These are phyloP conservation scores for Cutaneotrichosporon mucoides DNA, from an alignment of 1,284 basidiomycete species.

Conservation along the genomic window DNA sequence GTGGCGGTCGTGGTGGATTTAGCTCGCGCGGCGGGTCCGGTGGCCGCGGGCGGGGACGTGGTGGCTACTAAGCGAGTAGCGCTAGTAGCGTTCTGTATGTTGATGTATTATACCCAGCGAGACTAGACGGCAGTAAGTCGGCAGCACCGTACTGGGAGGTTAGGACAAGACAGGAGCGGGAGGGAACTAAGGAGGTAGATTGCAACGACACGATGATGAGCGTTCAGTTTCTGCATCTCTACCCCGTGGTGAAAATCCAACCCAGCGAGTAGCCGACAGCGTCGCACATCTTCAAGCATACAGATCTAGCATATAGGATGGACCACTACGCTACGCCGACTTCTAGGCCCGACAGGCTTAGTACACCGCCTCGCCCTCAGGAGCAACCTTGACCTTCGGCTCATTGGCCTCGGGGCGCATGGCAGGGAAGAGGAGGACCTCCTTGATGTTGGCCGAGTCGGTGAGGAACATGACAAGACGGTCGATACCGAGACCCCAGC, in stretches of 20 bases:
- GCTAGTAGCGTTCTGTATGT: constrained; percentile 3
- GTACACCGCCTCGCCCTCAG: not conserved
- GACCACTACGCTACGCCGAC: not conserved
- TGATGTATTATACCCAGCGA: constrained; percentile 17
- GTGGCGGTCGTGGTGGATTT: constrained; percentile 11
- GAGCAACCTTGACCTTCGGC: not conserved
- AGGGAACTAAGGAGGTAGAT: not conserved
- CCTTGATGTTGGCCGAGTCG: constrained; percentile 68
- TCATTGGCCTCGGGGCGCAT: constrained; percentile 40
- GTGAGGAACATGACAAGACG: constrained; percentile 95
- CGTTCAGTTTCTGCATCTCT: too few species aligned
- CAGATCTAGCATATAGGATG: not conserved
- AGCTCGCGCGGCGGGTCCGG: constrained; percentile 14
- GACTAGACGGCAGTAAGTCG: too few species aligned
- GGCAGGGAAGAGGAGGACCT: constrained; percentile 52
- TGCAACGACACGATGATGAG: not conserved
- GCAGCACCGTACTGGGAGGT: too few species aligned
- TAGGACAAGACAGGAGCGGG: too few species aligned
- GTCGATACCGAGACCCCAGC: constrained; percentile 93
- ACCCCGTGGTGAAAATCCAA: too few species aligned
- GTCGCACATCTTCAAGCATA: not conserved
- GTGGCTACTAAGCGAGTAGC: constrained; percentile 11
- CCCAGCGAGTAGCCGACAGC: too few species aligned
- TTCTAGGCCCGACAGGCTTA: not conserved
- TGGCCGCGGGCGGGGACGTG: constrained; percentile 11